Percentiles rank a stretch among this genome's conserved stretches.
phyloP scores from a whole-genome alignment of 1,139 yeast species.

The Hansenula sp. region DNA sequence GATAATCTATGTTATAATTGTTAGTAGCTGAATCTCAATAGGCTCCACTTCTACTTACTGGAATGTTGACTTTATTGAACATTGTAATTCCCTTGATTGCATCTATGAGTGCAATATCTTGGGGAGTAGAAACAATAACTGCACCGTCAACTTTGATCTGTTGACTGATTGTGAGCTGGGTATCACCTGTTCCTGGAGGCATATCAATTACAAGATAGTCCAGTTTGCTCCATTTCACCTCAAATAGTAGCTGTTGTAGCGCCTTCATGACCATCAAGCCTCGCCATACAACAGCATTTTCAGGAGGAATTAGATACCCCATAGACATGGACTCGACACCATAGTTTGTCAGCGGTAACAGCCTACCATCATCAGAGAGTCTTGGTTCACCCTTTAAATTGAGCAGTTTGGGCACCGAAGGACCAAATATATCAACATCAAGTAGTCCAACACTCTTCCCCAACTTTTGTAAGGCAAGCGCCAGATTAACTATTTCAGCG shows the following conservation, averaged over 20 bases:
- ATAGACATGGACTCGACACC: slow-evolving; percentile 86
- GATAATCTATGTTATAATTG: slow-evolving; percentile 29
- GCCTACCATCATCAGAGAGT: slow-evolving; percentile 47
- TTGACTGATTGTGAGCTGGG: slow-evolving; percentile 78
- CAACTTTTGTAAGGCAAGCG: slow-evolving; percentile 50
- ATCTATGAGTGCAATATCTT: slow-evolving; percentile 78
- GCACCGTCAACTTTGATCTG: slow-evolving; percentile 76
- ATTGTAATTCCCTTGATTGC: slow-evolving; percentile 78
- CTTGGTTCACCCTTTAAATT: slow-evolving; percentile 65
- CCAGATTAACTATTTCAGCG: slow-evolving; percentile 58
- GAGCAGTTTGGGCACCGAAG: slow-evolving; percentile 70
- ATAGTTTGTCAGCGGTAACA: slow-evolving; percentile 69
- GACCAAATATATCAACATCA: slow-evolving; percentile 85
- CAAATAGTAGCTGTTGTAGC: slow-evolving; percentile 72
- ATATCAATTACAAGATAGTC: slow-evolving; percentile 74
- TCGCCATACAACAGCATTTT: slow-evolving; percentile 77
- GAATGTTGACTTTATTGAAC: slow-evolving; percentile 73
- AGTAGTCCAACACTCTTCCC: slow-evolving; percentile 65
- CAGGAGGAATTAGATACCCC: slow-evolving; percentile 76
- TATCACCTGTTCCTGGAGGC: slow-evolving; percentile 95
- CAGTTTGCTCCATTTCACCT: slow-evolving; percentile 72
- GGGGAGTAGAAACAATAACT: slow-evolving; percentile 80
- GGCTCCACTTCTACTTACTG: slow-evolving; percentile 24
- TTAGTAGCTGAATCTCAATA: not conserved
- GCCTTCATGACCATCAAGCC: slow-evolving; percentile 89